These are phyloP conservation scores for Xylariaceae sp. DNA, from an alignment of 2,329 filamentous ascomycete genomes.

Conservation along the genomic window DNA sequence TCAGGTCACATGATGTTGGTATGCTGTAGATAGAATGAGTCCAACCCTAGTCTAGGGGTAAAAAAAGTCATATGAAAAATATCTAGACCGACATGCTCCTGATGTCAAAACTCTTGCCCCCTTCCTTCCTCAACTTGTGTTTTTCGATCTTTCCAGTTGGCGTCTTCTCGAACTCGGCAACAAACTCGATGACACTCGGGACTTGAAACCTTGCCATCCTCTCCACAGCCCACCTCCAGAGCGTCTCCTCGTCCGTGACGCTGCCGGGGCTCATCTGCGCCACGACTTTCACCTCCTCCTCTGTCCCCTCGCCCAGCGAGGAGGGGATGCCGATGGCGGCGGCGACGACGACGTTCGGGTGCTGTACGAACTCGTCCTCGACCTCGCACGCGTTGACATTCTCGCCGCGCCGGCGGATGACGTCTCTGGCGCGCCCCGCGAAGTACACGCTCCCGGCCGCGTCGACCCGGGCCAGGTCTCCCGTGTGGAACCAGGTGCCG, in stretches of 20 bases:
- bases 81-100: background rate
- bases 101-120: conserved; percentile 1
- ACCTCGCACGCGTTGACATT: conserved; percentile 4
- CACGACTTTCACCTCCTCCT: conserved; percentile 4
- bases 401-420: conserved; percentile 3
- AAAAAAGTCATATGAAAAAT: no score
- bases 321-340: conserved; percentile 2
- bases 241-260: background rate
- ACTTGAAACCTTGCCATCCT: conserved; percentile 2
- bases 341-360: conserved; percentile 1
- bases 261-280: background rate
- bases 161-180: background rate
- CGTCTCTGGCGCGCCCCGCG: conserved; percentile 1
- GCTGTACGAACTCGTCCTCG: conserved; percentile 2
- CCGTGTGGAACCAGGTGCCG: conserved; percentile 1
- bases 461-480: conserved; percentile 1
- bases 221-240: background rate
- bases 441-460: conserved; percentile 1
- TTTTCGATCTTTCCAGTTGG: conserved; percentile 4
- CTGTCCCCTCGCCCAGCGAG: conserved; percentile 1
- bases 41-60: no score
- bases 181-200: conserved; percentile 4
- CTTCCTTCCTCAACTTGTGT: background rate
- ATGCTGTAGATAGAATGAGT: no score
- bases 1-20: no score